Conservation (phyloP, 2,329 filamentous ascomycete genomes). For the Fusarium decemcellulare region DNA sequence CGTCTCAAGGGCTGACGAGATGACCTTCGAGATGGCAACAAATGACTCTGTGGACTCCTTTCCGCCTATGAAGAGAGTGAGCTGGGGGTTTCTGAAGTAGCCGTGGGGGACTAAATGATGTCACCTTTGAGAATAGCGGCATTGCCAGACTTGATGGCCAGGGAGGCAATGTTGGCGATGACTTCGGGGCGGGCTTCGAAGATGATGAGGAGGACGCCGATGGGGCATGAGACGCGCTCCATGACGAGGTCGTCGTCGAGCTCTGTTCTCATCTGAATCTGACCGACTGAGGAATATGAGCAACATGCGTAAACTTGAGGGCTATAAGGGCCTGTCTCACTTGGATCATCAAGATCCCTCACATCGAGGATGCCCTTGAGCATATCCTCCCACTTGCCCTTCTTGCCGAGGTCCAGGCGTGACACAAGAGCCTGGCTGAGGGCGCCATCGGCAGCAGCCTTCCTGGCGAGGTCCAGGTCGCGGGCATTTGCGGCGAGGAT, state of each 20-base stretch:
- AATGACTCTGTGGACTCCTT: conserved; percentile 98
- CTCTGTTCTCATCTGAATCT: conserved; percentile 84
- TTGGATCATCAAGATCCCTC: conserved; percentile 84
- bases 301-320: too few species aligned
- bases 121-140: conserved; percentile 93
- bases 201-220: conserved; percentile 97
- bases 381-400: conserved; percentile 98
- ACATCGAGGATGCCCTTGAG: conserved; percentile 94
- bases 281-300: conserved; percentile 73
- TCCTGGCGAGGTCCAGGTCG: conserved; percentile 82
- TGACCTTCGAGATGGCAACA: conserved; percentile 87
- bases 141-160: conserved; percentile 98
- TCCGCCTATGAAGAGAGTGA: conserved; percentile 70
- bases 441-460: conserved; percentile 80
- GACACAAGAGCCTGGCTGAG: conserved; percentile 89
- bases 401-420: conserved; percentile 86
- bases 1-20: conserved; percentile 80
- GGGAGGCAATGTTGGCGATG: conserved; percentile 96
- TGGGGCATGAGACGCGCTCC: conserved; percentile 92
- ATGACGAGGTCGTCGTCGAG: conserved; percentile 89
- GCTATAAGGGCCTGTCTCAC: conserved; percentile 59
- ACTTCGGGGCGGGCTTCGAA: conserved; percentile 98
- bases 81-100: too few species aligned
- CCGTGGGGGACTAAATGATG: conserved; percentile 57
- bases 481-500: conserved; percentile 90